Base-by-base conservation (phyloP, 164 flowering plant genomes). In the Chimonanthus praecox region DNA sequence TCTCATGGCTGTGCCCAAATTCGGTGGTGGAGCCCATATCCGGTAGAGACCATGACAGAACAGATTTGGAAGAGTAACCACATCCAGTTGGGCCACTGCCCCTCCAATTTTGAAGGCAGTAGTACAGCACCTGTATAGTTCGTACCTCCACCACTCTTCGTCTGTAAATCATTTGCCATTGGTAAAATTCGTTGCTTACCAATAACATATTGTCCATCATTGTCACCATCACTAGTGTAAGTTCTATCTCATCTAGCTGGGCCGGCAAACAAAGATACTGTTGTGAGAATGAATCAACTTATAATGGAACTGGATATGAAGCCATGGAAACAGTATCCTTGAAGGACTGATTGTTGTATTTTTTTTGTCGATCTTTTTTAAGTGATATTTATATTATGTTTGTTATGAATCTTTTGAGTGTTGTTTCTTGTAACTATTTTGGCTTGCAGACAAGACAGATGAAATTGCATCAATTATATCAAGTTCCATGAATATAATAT, bases 1-100 rank as follows among this genome's bases (percentile, higher is more conserved):
- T 82, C 88, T 93, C 67, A 85, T 91, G 77, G 78, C 82, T 76
- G 84, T 86, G 16, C 87, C 85, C 18, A 89, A 91, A 58, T 73
- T 79, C 11, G 75, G 76, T 3, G 83, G 79, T 4, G 48, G 87
- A 77, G 48, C 72, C 80, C 70, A 87, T 64, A 75, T 72, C 54
- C 54, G 54, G 46, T 11, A 58, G 51, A 8, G 20, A 43, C 65
- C 3, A 10, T 54, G 60, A 54, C 5, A 4, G 16, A 54, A 13
- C 60, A 54, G 60, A 54, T 54, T 54, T 54, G 60, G 60, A 33
- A 61, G 16, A 43, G 6, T 9, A 18, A 11, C 3, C 18, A 48
- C n/a, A 21, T 58, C 15, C 49, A 33, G 11, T 68, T 47, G 66
- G 45, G 54, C 16, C 13, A 15, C 15, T 13, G 1, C 43, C 6